A percentile compares a stretch with the other conserved stretches of the same genome.
These are phyloP conservation scores for Canna indica DNA, from an alignment of 176 grass and related monocot species.

Conservation along the genomic window DNA sequence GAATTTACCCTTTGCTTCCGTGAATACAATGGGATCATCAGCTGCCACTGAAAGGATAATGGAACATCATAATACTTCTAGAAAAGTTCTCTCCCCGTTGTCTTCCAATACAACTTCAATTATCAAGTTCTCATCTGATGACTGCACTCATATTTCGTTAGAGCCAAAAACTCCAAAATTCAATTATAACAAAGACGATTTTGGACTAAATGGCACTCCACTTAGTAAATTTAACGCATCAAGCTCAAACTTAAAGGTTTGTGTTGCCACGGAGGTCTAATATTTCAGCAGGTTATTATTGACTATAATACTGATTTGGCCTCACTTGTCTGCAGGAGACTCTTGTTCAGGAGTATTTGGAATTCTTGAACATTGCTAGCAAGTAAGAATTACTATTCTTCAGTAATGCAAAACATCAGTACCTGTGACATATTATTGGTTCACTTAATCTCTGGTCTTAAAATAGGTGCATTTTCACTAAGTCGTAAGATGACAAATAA, in stretches of 20 bases:
- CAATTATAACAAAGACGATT: conserved; percentile 23
- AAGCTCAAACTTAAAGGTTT: conserved; percentile 62
- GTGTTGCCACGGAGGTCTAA: neutral
- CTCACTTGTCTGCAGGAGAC: conserved; percentile 44
- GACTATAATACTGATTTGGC: neutral
- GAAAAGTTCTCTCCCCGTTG: conserved; percentile 73
- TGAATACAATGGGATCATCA: neutral
- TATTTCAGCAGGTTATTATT: neutral
- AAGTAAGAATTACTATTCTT: conserved; percentile 46
- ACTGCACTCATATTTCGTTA: conserved; percentile 12
- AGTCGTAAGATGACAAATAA: too few species aligned
- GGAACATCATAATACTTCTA: conserved; percentile 17
- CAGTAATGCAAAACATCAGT: neutral
- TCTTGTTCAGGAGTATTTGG: conserved; percentile 66
- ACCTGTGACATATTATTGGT: too few species aligned
- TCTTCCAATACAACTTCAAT: conserved; percentile 37
- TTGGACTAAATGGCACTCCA: conserved; percentile 36
- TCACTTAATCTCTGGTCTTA: neutral
- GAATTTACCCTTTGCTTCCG: conserved; percentile 17
- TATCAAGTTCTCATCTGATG: conserved; percentile 20
- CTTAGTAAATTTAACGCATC: conserved; percentile 58
- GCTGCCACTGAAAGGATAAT: neutral
- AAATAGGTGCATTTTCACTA: too few species aligned
- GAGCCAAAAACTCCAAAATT: conserved; percentile 40
- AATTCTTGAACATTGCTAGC: conserved; percentile 64